These are phyloP conservation scores for Herpomyces periplanetae DNA, from an alignment of 2,329 filamentous ascomycete genomes.

Conservation along the genomic window DNA sequence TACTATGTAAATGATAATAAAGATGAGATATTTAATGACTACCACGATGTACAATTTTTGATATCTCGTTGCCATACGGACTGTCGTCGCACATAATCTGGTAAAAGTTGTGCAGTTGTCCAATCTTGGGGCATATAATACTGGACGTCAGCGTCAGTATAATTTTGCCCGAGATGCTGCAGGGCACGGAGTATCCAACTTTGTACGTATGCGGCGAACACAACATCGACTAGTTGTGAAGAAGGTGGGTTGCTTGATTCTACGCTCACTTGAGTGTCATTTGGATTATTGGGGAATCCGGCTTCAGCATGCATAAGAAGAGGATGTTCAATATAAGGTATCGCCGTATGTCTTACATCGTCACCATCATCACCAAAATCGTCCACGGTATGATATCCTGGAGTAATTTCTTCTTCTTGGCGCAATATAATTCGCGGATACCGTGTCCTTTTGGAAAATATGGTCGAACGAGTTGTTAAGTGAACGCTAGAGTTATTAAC, in stretches of 20 bases:
- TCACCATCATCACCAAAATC: constrained; percentile 52
- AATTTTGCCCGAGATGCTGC: constrained; percentile 15
- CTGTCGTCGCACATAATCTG: constrained; percentile 8
- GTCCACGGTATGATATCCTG: constrained; percentile 63
- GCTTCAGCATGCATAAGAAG: constrained; percentile 40
- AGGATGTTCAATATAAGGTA: constrained; percentile 35
- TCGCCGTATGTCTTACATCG: constrained; percentile 39
- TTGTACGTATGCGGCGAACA: constrained; percentile 71
- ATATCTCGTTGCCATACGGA: constrained; percentile 8
- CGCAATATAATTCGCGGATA: constrained; percentile 10
- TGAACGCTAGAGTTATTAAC: constrained; percentile 8
- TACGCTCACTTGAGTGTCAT: constrained; percentile 5
- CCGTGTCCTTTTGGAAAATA: constrained; percentile 6
- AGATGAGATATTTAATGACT: no score
- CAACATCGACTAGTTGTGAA: constrained; percentile 43
- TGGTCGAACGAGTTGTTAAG: constrained; percentile 13
- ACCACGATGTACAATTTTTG: constrained; percentile 9
- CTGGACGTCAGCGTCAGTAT: constrained; percentile 12
- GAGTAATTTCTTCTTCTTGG: constrained; percentile 10
- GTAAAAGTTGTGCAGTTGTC: constrained; percentile 9
- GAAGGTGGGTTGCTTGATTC: no score
- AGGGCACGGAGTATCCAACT: constrained; percentile 39
- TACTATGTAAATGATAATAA: no score
- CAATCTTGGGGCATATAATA: constrained; percentile 11
- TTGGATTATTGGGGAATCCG: constrained; percentile 15